A percentile compares a stretch with the other conserved stretches of the same genome.
Evolutionary conservation across 192 early-diverging fungal genomes (phyloP).

Genomic region (Dissophora ornata): DNA sequence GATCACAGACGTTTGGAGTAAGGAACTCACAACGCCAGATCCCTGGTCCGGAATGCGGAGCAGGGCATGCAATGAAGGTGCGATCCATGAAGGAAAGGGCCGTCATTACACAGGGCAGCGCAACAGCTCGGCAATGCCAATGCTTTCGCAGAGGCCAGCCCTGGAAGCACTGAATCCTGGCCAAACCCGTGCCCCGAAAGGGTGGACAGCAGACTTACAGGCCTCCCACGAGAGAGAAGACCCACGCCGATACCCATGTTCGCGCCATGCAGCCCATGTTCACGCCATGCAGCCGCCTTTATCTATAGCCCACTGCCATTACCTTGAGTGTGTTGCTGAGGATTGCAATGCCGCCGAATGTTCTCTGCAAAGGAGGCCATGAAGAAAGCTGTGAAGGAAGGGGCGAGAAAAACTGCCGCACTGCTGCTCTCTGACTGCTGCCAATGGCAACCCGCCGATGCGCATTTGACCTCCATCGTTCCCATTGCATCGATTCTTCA

Average conservation of each 20-base stretch:
- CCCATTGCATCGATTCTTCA: too few species aligned
- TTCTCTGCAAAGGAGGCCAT: too few species aligned
- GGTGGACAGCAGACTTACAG: constrained; percentile 6
- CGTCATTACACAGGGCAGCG: constrained; percentile 1
- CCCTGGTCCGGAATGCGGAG: constrained; percentile 7
- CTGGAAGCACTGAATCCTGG: constrained; percentile 5
- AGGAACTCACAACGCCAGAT: constrained; percentile 14
- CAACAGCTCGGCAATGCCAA: constrained; percentile 3
- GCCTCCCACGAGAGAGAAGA: constrained; percentile 6
- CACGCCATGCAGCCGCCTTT: too few species aligned
- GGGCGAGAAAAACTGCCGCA: too few species aligned
- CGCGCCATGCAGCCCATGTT: background rate
- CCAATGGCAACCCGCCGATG: too few species aligned
- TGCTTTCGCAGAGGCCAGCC: constrained; percentile 11
- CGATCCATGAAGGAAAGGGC: background rate
- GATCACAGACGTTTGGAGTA: constrained; percentile 6
- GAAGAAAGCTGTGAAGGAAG: too few species aligned
- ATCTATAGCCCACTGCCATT: too few species aligned
- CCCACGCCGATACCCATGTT: constrained; percentile 1
- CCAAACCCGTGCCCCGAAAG: constrained; percentile 17
- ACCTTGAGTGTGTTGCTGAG: too few species aligned
- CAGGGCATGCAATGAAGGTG: constrained; percentile 8
- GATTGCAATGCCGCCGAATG: too few species aligned
- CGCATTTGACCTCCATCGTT: too few species aligned
- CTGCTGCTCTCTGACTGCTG: too few species aligned